These are phyloP conservation scores for Colletotrichum lindemuthianum DNA, from an alignment of 2,329 filamentous ascomycete species.

Conservation along the genomic window DNA sequence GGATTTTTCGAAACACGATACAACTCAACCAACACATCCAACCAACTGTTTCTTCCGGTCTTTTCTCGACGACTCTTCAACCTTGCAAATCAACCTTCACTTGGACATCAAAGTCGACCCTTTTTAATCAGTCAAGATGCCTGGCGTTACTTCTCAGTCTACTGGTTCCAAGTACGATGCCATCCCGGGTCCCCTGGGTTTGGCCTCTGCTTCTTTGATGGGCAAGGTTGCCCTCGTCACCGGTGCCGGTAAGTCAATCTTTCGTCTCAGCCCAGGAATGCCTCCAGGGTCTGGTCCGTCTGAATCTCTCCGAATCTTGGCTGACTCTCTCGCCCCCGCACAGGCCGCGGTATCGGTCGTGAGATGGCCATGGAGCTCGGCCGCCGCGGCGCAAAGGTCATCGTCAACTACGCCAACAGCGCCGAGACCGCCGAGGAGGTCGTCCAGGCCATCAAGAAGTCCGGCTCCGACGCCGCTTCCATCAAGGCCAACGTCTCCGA, in stretches of 20 bases:
- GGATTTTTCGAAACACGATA: constrained; percentile 14
- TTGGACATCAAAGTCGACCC: background rate
- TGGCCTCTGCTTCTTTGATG: constrained; percentile 70
- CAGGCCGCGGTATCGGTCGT: constrained; percentile 67
- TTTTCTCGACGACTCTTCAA: constrained; percentile 8
- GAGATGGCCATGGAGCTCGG: constrained; percentile 68
- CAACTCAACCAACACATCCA: constrained; percentile 19
- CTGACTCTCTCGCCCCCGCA: constrained; percentile 8
- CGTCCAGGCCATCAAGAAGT: constrained; percentile 61
- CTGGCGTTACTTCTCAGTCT: constrained; percentile 41
- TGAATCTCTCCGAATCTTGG: background rate
- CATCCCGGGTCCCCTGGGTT: constrained; percentile 50
- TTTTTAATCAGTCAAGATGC: constrained; percentile 43
- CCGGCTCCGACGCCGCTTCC: constrained; percentile 69
- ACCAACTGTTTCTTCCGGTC: constrained; percentile 15
- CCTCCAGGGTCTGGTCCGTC: constrained; percentile 25
- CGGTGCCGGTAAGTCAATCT: constrained; percentile 58
- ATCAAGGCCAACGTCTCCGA: constrained; percentile 76
- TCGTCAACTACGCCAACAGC: constrained; percentile 69
- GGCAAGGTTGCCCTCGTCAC: constrained; percentile 89
- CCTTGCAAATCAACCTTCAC: background rate
- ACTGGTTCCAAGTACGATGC: constrained; percentile 47
- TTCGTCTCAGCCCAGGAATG: background rate
- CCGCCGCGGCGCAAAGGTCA: constrained; percentile 64
- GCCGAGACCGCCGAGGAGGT: constrained; percentile 64